Evolutionary conservation across 2,329 filamentous ascomycete genomes (phyloP).

Genomic region (Pseudogymnoascus sp.): DNA sequence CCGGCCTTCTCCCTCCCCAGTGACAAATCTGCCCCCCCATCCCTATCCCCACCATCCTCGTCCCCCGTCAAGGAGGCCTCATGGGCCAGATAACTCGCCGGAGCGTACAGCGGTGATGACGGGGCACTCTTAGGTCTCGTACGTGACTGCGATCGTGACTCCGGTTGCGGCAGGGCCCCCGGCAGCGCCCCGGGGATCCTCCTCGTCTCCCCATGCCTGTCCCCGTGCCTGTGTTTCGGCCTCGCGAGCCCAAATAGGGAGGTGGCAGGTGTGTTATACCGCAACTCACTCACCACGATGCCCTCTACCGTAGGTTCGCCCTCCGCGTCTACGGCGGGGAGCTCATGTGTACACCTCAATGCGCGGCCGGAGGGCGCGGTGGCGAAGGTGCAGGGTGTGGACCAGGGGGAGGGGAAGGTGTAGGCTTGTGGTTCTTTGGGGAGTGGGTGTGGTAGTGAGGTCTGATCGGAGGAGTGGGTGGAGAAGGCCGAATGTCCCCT

Average conservation of each 20-base stretch:
- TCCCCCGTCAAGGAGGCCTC: slow-evolving; percentile 9
- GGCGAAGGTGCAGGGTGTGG: slow-evolving; percentile 76
- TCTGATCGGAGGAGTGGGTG: slow-evolving; percentile 10
- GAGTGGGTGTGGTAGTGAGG: slow-evolving; percentile 5
- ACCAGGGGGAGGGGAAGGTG: slow-evolving; percentile 78
- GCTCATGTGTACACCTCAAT: slow-evolving; percentile 66
- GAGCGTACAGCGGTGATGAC: neutral
- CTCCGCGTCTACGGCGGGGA: slow-evolving; percentile 30
- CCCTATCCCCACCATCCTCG: slow-evolving; percentile 28
- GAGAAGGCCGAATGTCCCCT: neutral
- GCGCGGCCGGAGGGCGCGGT: slow-evolving; percentile 70
- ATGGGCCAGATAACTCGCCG: neutral
- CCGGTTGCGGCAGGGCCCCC: neutral
- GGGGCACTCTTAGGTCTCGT: neutral
- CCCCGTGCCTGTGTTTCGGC: slow-evolving; percentile 20
- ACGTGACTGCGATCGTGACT: neutral
- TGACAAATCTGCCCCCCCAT: slow-evolving; percentile 53
- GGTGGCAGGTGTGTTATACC: slow-evolving; percentile 59
- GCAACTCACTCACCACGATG: slow-evolving; percentile 64
- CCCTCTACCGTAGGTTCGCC: neutral
- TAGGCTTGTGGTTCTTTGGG: slow-evolving; percentile 47
- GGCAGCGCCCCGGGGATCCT: neutral
- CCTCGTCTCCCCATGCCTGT: neutral
- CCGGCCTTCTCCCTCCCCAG: slow-evolving; percentile 78
- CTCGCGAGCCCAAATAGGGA: slow-evolving; percentile 32